phyloP scores from a whole-genome alignment of 768 basidiomycete species.

The Leccinum longicurvipes region DNA sequence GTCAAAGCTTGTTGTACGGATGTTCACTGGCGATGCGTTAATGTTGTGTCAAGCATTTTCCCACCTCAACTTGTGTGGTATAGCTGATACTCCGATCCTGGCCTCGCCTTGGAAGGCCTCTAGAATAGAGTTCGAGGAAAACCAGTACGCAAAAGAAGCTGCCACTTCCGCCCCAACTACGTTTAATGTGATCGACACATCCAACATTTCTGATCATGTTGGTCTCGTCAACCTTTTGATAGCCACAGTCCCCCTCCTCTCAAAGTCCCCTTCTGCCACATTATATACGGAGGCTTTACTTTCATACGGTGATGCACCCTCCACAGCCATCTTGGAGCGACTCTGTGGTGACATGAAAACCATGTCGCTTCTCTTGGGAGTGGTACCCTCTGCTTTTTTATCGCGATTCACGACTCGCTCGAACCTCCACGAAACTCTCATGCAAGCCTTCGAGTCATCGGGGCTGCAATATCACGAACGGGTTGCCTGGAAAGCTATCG shows the following conservation, averaged over 20 bases:
- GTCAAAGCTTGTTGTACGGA: slow-evolving; percentile 20
- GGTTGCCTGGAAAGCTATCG: slow-evolving; percentile 26
- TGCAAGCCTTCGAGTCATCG: not conserved
- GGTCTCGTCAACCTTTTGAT: slow-evolving; percentile 29
- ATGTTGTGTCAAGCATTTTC: slow-evolving; percentile 27
- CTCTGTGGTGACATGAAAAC: slow-evolving; percentile 29
- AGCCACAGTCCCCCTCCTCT: slow-evolving; percentile 23
- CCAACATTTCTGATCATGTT: slow-evolving; percentile 31
- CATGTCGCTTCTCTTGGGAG: slow-evolving; percentile 26
- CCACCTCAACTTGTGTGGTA: slow-evolving; percentile 5
- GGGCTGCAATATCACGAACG: slow-evolving; percentile 20
- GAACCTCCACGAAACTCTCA: slow-evolving; percentile 21
- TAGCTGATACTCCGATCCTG: slow-evolving; percentile 16
- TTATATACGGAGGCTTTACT: slow-evolving; percentile 31
- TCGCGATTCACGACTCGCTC: slow-evolving; percentile 31
- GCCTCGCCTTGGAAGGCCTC: slow-evolving; percentile 24
- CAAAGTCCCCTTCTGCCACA: slow-evolving; percentile 19
- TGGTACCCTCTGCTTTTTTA: slow-evolving; percentile 24
- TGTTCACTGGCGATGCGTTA: slow-evolving; percentile 31
- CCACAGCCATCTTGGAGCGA: slow-evolving; percentile 18
- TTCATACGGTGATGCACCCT: slow-evolving; percentile 5
- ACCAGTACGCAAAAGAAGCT: slow-evolving; percentile 15
- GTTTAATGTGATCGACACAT: slow-evolving; percentile 35
- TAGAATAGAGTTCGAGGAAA: slow-evolving; percentile 21
- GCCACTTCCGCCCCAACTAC: slow-evolving; percentile 22